Evolutionary conservation across 495 filamentous ascomycete genomes (phyloP).

Genomic region (Articulospora tetracladia): DNA sequence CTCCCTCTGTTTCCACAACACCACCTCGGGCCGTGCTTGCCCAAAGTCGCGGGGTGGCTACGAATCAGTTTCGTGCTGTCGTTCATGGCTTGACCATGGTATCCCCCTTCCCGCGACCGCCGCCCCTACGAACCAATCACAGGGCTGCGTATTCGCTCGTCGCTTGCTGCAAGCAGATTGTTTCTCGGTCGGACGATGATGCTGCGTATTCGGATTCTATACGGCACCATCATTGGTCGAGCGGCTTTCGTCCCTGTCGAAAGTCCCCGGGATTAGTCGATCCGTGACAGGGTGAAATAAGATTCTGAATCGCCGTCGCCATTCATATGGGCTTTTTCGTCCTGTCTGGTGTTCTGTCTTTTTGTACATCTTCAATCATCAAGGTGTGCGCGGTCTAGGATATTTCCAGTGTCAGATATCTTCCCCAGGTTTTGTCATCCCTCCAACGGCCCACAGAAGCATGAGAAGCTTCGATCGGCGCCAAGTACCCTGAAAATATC

Average conservation of each 20-base stretch:
- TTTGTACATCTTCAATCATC: not conserved
- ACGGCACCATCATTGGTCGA: not conserved
- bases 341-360: not conserved
- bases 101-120: not conserved
- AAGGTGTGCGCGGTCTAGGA: not conserved
- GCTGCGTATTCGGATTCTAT: conserved; percentile 7
- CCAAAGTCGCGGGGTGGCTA: not conserved
- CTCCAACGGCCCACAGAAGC: not conserved
- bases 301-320: not conserved
- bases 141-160: not conserved
- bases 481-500: not conserved
- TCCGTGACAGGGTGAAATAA: conserved; percentile 2
- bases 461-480: not conserved
- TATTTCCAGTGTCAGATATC: no score
- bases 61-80: no score
- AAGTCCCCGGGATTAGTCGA: not conserved
- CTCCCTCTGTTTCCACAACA: not conserved
- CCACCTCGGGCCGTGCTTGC: no score
- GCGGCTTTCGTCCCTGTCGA: not conserved
- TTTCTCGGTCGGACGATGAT: not conserved
- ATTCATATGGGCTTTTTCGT: not conserved
- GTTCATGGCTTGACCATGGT: no score
- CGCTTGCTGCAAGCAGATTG: not conserved
- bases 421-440: not conserved
- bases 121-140: not conserved